Percentiles rank a stretch among this genome's conserved stretches.
Evolutionary conservation across 495 filamentous ascomycete species (phyloP).

Genomic region (Corynascus novoguineensis): DNA sequence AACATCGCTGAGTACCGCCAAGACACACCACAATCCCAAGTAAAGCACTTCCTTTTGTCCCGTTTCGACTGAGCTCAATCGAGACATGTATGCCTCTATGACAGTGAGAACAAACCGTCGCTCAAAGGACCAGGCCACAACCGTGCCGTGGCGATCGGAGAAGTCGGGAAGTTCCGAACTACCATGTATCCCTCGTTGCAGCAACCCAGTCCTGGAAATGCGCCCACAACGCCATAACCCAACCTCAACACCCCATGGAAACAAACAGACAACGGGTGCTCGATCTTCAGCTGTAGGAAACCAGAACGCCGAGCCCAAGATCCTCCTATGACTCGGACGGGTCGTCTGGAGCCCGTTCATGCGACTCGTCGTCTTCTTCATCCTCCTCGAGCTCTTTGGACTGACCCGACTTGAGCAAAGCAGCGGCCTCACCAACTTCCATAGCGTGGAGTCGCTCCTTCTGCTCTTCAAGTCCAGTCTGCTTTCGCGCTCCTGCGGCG

Average conservation of each 20-base stretch:
- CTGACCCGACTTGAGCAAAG: constrained; percentile 32
- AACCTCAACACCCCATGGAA: not conserved
- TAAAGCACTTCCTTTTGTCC: not conserved
- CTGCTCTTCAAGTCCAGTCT: constrained; percentile 31
- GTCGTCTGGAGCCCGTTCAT: constrained; percentile 6
- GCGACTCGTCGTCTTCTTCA: constrained; percentile 30
- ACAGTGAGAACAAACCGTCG: not conserved
- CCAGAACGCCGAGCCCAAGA: not conserved
- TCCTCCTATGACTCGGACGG: not conserved
- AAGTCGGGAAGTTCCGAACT: too few species aligned
- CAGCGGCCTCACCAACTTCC: constrained; percentile 50
- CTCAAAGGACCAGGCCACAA: not conserved
- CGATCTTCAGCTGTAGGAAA: not conserved
- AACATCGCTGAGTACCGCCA: constrained; percentile 9
- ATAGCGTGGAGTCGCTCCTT: constrained; percentile 51
- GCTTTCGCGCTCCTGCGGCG: constrained; percentile 14
- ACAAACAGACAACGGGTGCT: not conserved
- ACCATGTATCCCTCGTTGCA: not conserved
- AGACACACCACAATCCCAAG: not conserved
- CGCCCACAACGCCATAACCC: not conserved
- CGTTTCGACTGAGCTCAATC: not conserved
- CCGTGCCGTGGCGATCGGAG: not conserved
- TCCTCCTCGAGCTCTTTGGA: constrained; percentile 21
- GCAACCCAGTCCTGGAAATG: not conserved
- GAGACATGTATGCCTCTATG: not conserved